These are phyloP conservation scores for Cystobasidium sp. DNA, from an alignment of 1,284 basidiomycete species.

Conservation along the genomic window DNA sequence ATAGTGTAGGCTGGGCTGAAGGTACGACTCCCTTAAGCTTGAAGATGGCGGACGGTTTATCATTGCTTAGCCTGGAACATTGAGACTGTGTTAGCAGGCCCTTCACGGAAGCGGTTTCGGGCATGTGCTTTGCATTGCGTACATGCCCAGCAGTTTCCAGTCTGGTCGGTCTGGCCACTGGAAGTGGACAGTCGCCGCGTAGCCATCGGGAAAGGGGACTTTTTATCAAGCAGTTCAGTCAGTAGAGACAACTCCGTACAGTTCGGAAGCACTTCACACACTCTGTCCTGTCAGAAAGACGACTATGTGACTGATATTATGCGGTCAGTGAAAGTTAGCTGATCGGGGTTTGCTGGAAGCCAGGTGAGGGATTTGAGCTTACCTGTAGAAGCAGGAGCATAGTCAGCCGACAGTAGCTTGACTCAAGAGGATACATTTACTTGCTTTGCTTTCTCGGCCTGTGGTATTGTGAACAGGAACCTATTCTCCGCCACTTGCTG, in stretches of 20 bases:
- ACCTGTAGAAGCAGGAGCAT: background rate
- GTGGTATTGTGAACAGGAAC: slow-evolving; percentile 37
- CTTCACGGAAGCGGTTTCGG: background rate
- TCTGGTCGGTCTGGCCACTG: slow-evolving; percentile 35
- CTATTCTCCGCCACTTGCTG: slow-evolving; percentile 43
- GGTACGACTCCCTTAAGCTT: slow-evolving; percentile 31
- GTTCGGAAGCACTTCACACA: background rate
- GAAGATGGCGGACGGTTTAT: slow-evolving; percentile 45
- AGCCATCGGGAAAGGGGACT: slow-evolving; percentile 42
- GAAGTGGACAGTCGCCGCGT: slow-evolving; percentile 41
- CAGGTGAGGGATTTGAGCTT: background rate
- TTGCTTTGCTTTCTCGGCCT: slow-evolving; percentile 33
- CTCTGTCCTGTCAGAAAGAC: slow-evolving; percentile 41
- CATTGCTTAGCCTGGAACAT: slow-evolving; percentile 34
- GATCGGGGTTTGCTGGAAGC: background rate
- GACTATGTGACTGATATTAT: slow-evolving; percentile 33
- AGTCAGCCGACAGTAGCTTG: background rate
- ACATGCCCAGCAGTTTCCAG: slow-evolving; percentile 44
- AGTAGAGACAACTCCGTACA: background rate
- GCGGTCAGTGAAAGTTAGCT: background rate
- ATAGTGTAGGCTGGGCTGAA: slow-evolving; percentile 14
- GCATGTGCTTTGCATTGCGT: slow-evolving; percentile 1
- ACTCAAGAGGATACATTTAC: background rate
- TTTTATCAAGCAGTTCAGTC: background rate
- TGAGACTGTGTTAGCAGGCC: background rate